These are phyloP conservation scores for Aegilops sharonensis DNA, from an alignment of 176 grass and related monocot species.

Conservation along the genomic window DNA sequence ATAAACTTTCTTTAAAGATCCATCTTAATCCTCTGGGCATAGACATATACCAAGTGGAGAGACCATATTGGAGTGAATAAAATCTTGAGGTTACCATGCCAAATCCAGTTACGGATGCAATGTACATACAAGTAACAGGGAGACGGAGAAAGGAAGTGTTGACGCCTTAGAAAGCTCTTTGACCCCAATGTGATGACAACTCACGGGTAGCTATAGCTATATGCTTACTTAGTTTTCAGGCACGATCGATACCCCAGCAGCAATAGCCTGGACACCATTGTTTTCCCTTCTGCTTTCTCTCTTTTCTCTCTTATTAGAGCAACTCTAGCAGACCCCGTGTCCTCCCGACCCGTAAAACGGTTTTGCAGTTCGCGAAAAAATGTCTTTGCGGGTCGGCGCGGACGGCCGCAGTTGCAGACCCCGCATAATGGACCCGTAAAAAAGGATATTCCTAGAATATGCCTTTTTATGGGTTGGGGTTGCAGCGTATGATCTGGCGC, in stretches of 20 bases:
- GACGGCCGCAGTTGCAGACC: too few species aligned
- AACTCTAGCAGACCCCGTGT: too few species aligned
- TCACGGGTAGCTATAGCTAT: neutral
- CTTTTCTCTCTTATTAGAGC: neutral
- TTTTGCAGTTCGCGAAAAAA: too few species aligned
- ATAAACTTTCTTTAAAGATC: neutral
- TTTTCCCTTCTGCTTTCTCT: neutral
- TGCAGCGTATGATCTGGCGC: too few species aligned
- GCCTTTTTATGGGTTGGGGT: too few species aligned
- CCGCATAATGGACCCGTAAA: too few species aligned
- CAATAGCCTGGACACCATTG: neutral
- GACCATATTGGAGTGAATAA: conserved; percentile 3
- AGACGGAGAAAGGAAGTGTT: neutral
- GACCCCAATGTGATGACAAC: neutral
- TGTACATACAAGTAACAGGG: neutral
- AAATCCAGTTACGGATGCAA: conserved; percentile 24
- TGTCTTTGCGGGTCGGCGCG: too few species aligned
- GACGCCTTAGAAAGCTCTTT: conserved; percentile 25
- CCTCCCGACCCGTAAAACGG: too few species aligned
- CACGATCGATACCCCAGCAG: neutral
- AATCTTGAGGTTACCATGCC: neutral
- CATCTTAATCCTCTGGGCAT: neutral
- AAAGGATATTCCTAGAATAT: too few species aligned
- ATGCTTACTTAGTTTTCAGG: neutral
- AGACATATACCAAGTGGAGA: neutral